Evolutionary conservation across 73 alveolate species (phyloP), one percentile per base, ranked within the genome.

Genomic region (Paramecium caudatum): DNA sequence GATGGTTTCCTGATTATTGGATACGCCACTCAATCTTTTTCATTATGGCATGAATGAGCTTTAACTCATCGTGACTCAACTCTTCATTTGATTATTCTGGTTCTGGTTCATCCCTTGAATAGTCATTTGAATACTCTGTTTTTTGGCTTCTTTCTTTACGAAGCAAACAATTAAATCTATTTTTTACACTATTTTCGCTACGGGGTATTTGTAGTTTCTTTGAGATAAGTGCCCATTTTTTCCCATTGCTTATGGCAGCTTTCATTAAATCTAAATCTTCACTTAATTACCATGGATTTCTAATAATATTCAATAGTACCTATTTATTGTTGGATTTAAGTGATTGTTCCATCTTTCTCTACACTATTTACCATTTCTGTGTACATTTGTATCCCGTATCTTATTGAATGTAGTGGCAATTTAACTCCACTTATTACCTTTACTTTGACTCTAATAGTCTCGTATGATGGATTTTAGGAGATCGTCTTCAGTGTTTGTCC

Each of bases 291-390:
- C 88, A 74, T 13, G 88, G 88, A 21, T 23, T 74, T 19, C 88
- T 74, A 21, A 16, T n/a, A 3, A 1, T 4, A 9, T 9, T 41
- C 6, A 41, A 1, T 41, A 16, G 7, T 45, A 74, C 88, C 96
- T 94, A 48, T 94, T 95, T n/a, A 97, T 95, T n/a, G 80, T 47
- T 27, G 99, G 99, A 63, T 97, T 95, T 9, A 97, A 88, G 82
- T 96, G 97, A 63, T 97, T 97, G 85, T 93, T 94, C 98, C 98
- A 97, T 61, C 99, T 81, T 82, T 97, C 99, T 82, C 99, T 83
- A 61, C 99, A 97, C 63, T 97, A 95, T 91, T 97, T 97, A 9
- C 99, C 99, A 65, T 95, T 97, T 86, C 93, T 86, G 65, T 62
- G 84, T 1, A 78, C 49, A 39, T 86, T 61, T 3, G 87, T 13